phyloP scores from a whole-genome alignment of 371 early-diverging fungal species.

The Funneliformis caledonium region DNA sequence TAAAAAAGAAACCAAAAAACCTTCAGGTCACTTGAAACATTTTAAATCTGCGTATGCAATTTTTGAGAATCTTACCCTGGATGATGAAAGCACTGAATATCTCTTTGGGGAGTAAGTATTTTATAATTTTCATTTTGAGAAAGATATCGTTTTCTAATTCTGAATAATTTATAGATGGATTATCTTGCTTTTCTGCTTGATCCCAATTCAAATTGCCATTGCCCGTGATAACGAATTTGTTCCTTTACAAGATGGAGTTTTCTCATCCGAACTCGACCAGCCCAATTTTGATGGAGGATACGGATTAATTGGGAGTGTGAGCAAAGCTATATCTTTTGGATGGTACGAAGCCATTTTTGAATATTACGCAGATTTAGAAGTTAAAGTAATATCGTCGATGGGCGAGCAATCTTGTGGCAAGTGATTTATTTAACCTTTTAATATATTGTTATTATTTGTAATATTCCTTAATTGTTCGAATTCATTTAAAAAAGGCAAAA shows the following conservation, averaged over 20 bases:
- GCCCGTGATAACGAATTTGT: conserved; percentile 32
- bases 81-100: background rate
- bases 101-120: conserved; percentile 25
- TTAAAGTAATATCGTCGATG: conserved; percentile 37
- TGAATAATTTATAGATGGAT: conserved; percentile 7
- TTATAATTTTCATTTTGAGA: background rate
- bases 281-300: conserved; percentile 14
- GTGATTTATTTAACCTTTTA: background rate
- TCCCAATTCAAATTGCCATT: conserved; percentile 36
- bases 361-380: conserved; percentile 18
- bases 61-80: background rate
- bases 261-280: conserved; percentile 5
- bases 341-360: conserved; percentile 39
- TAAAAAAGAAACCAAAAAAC: conserved; percentile 31
- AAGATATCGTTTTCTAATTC: background rate
- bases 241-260: conserved; percentile 18
- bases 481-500: conserved; percentile 9
- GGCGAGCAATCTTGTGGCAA: conserved; percentile 40
- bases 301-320: conserved; percentile 28
- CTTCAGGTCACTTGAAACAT: conserved; percentile 6
- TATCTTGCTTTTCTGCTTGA: conserved; percentile 24
- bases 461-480: background rate
- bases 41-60: conserved; percentile 11
- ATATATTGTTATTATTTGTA: background rate
- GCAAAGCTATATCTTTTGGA: conserved; percentile 33